A percentile compares a stretch with the other conserved stretches of the same genome.
These are phyloP conservation scores for Alnus rubra DNA, from an alignment of 306 rosid genomes.

Conservation along the genomic window DNA sequence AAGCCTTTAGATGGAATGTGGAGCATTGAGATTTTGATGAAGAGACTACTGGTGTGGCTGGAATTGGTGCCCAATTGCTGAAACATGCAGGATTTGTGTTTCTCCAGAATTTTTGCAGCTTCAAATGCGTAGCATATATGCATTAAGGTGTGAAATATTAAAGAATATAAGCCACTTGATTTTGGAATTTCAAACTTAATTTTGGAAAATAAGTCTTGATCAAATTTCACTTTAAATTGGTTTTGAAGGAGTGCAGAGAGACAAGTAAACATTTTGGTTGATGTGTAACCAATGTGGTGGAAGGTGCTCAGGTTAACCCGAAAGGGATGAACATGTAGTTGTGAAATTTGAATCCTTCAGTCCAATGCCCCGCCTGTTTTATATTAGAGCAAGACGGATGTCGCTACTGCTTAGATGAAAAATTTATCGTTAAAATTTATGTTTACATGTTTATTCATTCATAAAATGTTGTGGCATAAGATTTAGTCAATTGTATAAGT, in stretches of 20 bases:
- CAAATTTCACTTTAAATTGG: not conserved
- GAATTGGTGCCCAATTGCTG: not conserved
- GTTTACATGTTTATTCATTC: too few relatives aligned
- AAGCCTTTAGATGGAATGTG: not conserved
- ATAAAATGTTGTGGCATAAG: not conserved
- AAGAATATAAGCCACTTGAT: not conserved
- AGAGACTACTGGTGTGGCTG: not conserved
- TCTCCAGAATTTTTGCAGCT: not conserved
- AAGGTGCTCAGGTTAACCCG: not conserved
- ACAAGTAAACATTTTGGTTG: not conserved
- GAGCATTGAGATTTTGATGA: not conserved
- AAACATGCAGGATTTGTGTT: not conserved
- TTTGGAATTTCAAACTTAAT: not conserved
- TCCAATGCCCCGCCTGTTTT: too few relatives aligned
- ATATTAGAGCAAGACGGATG: too few relatives aligned
- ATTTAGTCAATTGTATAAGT: not conserved
- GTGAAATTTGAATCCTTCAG: not conserved
- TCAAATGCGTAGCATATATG: not conserved
- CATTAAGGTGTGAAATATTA: not conserved
- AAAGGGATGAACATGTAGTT: not conserved
- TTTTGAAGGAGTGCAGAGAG: not conserved
- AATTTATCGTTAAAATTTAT: too few relatives aligned
- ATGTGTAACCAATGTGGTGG: not conserved
- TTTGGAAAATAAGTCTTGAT: not conserved
- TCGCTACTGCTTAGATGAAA: too few relatives aligned